Evolutionary conservation across 2,329 filamentous ascomycete genomes (phyloP), one percentile per base, ranked within the genome.

Genomic region (Mariannaea sp.): DNA sequence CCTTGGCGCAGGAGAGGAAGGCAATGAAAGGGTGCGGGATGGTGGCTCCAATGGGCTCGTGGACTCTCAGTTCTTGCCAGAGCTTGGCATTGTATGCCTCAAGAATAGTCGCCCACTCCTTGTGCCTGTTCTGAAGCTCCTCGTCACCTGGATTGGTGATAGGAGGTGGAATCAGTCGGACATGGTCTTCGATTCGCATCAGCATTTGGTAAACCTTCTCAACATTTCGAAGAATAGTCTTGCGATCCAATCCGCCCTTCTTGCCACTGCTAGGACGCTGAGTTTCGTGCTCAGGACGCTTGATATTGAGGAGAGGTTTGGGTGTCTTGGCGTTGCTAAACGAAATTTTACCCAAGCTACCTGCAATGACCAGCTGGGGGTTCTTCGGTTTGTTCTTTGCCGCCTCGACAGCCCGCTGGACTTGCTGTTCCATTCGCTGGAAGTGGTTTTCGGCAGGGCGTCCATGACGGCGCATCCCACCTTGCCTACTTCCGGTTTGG

Each of bases 241-340:
- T 97, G 57, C 89, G 85, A 67, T 96, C 89, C 46, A 86, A 83
- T 30, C 83, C 84, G n/a, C 69, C 56, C 63, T 74, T 77, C 60
- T 79, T 80, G 35, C 77, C 74, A 55, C 75, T 80, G 42, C 73
- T 71, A 17, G 82, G 76, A 22, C 81, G 79, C 47, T 82, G 78
- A 22, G 74, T 69, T 50, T 87, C 83, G 38, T 85, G 83, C 44
- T 97, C 92, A 16, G 84, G 80, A 26, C 92, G 89, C 79, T 96
- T 97, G 76, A 99, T 92, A 71, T 95, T 99, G 43, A 99, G 85
- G 52, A 97, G 79, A 13, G 93, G 92, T 73, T 96, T 94, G 0
- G 94, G 94, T 0, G 94, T 96, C 78, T 97, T 99, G 41, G 94
- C 91, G 67, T 99, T 99, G 79, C 93, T 97, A 76, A 97, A 99